These are phyloP conservation scores for Colletotrichum higginsianum DNA, from an alignment of 2,329 filamentous ascomycete genomes.

Conservation along the genomic window DNA sequence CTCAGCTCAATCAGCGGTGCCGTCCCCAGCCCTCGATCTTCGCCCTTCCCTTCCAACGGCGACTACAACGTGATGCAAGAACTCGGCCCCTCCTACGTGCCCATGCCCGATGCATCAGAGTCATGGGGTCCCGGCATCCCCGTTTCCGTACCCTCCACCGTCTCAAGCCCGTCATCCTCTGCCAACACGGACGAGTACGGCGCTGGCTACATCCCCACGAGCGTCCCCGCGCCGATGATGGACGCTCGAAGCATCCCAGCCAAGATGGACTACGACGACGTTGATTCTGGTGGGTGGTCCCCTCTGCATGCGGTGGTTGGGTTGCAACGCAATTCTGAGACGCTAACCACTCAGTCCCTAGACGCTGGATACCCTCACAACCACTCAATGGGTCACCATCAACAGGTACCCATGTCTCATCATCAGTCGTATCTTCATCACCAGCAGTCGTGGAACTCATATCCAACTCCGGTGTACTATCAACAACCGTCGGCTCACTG, in stretches of 20 bases:
- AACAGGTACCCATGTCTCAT: slow-evolving; percentile 39
- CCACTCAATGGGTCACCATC: slow-evolving; percentile 43
- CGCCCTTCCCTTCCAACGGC: slow-evolving; percentile 59
- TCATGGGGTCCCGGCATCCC: slow-evolving; percentile 62
- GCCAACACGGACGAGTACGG: slow-evolving; percentile 64
- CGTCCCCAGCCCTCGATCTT: slow-evolving; percentile 61
- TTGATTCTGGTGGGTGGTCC: slow-evolving; percentile 43
- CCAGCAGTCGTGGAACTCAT: slow-evolving; percentile 44
- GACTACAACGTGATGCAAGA: slow-evolving; percentile 62
- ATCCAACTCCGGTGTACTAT: slow-evolving; percentile 43
- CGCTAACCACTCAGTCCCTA: slow-evolving; percentile 49
- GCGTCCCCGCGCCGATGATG: slow-evolving; percentile 62
- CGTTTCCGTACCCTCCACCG: slow-evolving; percentile 62
- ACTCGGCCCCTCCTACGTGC: slow-evolving; percentile 57
- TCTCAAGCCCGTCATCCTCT: slow-evolving; percentile 68
- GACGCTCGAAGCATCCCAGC: slow-evolving; percentile 52
- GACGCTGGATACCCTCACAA: slow-evolving; percentile 53
- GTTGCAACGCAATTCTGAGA: slow-evolving; percentile 45
- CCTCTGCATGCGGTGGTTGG: slow-evolving; percentile 35
- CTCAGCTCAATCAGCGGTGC: slow-evolving; percentile 56
- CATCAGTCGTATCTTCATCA: slow-evolving; percentile 43
- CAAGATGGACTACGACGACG: slow-evolving; percentile 59
- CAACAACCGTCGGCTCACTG: slow-evolving; percentile 53
- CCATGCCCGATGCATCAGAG: slow-evolving; percentile 60
- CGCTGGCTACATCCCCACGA: slow-evolving; percentile 64